A percentile compares a stretch with the other conserved stretches of the same genome.
These are phyloP conservation scores for Kandelia obovata DNA, from an alignment of 345 rosid genomes.

Conservation along the genomic window DNA sequence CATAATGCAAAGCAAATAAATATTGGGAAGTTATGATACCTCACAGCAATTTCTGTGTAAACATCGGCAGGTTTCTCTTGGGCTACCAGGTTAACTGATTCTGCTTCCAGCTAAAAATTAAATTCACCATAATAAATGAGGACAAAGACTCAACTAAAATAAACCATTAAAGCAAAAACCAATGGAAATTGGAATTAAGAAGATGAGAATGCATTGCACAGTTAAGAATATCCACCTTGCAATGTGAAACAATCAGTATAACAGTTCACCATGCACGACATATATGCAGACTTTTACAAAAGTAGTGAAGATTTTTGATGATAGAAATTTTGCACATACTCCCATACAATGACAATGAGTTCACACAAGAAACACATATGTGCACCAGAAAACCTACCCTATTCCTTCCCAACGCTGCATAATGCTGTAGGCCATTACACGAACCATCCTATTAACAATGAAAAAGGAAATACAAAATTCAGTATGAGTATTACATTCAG, in stretches of 20 bases:
- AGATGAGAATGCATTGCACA: neutral
- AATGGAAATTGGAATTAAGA: neutral
- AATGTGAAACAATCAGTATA: too few relatives aligned
- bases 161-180: conserved; percentile 1
- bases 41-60: conserved; percentile 85
- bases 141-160: conserved; percentile 13
- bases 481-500: conserved; percentile 2
- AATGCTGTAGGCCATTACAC: conserved; percentile 97
- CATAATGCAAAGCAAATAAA: neutral
- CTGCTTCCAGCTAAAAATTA: conserved; percentile 75
- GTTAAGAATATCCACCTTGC: too few relatives aligned
- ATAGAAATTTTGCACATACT: too few relatives aligned
- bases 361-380: neutral
- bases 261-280: too few relatives aligned
- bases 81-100: conserved; percentile 86
- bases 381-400: conserved; percentile 50
- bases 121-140: conserved; percentile 16
- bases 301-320: too few relatives aligned
- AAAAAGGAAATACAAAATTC: neutral
- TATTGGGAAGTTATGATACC: conserved; percentile 42
- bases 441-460: conserved; percentile 74
- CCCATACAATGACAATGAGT: too few relatives aligned
- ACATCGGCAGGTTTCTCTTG: conserved; percentile 92
- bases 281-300: too few relatives aligned
- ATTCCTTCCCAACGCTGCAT: conserved; percentile 97